These are phyloP conservation scores for Xylariaceae sp. DNA, from an alignment of 2,329 filamentous ascomycete genomes.

Conservation along the genomic window DNA sequence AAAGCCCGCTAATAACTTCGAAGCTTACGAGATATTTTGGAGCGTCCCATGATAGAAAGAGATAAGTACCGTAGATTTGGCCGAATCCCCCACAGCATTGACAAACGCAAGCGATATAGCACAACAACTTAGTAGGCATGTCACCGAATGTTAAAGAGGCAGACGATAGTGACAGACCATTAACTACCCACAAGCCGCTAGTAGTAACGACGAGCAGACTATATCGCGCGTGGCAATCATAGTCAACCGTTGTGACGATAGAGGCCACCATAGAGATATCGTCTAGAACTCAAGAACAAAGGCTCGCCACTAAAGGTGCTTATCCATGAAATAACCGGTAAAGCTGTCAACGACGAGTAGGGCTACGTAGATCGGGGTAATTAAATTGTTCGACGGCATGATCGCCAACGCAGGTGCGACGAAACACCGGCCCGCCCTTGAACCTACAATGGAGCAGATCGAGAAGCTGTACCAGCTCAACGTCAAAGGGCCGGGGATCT, in stretches of 20 bases:
- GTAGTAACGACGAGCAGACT: slow-evolving; percentile 62
- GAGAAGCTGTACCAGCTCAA: slow-evolving; percentile 53
- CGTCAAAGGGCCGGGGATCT: slow-evolving; percentile 52
- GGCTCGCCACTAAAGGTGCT: slow-evolving; percentile 51
- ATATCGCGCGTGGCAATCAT: slow-evolving; percentile 59
- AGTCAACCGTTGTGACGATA: slow-evolving; percentile 51
- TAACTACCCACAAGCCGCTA: slow-evolving; percentile 58
- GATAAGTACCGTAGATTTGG: slow-evolving; percentile 58
- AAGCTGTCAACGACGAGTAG: slow-evolving; percentile 56
- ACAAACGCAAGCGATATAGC: slow-evolving; percentile 59
- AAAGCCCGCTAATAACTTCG: slow-evolving; percentile 36
- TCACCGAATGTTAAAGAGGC: slow-evolving; percentile 57
- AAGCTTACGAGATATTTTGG: slow-evolving; percentile 35
- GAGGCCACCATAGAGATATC: slow-evolving; percentile 46
- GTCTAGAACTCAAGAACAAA: slow-evolving; percentile 57
- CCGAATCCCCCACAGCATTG: slow-evolving; percentile 60
- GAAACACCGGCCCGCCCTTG: slow-evolving; percentile 53
- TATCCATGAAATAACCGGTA: slow-evolving; percentile 55
- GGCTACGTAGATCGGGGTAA: slow-evolving; percentile 55
- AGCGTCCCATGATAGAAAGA: slow-evolving; percentile 37
- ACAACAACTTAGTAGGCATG: slow-evolving; percentile 55
- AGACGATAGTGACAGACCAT: slow-evolving; percentile 57
- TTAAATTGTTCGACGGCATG: slow-evolving; percentile 55
- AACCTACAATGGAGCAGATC: slow-evolving; percentile 48
- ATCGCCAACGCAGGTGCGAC: slow-evolving; percentile 50